phyloP scores from a whole-genome alignment of 805 yeast genomes.

The Metahyphopichia silvanorum region DNA sequence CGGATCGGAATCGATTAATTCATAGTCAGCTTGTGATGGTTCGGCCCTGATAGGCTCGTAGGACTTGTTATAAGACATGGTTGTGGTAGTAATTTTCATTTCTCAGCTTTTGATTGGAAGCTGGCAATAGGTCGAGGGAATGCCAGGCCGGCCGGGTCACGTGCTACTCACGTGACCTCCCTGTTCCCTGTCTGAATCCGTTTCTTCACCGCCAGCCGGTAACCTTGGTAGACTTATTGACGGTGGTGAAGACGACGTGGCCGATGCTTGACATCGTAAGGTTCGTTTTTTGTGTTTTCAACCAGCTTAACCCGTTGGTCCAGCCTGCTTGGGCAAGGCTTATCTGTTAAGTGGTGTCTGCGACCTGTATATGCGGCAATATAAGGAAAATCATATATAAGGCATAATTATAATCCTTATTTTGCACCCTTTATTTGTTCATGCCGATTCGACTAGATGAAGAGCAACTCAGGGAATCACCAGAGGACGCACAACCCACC shows the following conservation, averaged over 20 bases:
- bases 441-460: conserved; percentile 23
- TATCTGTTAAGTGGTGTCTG: too few relatives aligned
- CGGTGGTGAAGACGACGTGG: too few relatives aligned
- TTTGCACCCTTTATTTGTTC: background rate
- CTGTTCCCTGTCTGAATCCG: background rate
- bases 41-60: conserved; percentile 41
- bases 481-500: background rate
- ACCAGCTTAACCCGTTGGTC: too few relatives aligned
- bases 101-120: conserved; percentile 37
- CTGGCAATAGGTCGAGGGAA: background rate
- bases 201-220: background rate
- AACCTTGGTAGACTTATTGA: too few relatives aligned
- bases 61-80: conserved; percentile 37
- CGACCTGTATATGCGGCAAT: too few relatives aligned
- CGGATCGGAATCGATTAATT: conserved; percentile 74
- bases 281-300: too few relatives aligned
- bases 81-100: conserved; percentile 12
- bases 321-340: too few relatives aligned
- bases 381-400: too few relatives aligned
- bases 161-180: background rate
- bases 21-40: conserved; percentile 37
- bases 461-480: conserved; percentile 5
- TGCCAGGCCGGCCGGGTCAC: background rate
- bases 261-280: too few relatives aligned
- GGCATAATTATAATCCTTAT: background rate